Conservation (phyloP, 106 monocot species). For the Ottelia alismoides region DNA sequence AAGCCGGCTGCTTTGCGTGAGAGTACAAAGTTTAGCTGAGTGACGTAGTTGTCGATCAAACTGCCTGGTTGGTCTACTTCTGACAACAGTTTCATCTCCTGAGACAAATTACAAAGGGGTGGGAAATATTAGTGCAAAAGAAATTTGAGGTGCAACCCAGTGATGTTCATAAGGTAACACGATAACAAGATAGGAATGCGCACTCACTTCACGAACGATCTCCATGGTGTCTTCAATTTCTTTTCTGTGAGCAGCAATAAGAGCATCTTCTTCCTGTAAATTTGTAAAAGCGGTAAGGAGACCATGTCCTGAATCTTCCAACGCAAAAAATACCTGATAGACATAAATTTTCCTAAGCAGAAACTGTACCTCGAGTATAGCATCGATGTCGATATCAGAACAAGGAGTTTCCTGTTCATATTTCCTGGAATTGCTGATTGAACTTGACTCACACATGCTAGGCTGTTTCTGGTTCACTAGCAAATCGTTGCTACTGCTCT, state of each 20-base stretch:
- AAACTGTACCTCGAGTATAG: slow-evolving; percentile 71
- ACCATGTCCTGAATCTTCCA: too few species aligned
- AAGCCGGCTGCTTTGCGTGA: slow-evolving; percentile 78
- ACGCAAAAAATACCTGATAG: too few species aligned
- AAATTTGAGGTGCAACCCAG: too few species aligned
- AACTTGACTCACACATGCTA: slow-evolving; percentile 18
- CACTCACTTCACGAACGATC: slow-evolving; percentile 61
- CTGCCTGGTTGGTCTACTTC: slow-evolving; percentile 86
- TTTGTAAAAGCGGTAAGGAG: too few species aligned
- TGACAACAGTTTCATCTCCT: slow-evolving; percentile 88
- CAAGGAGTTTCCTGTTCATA: slow-evolving; percentile 23
- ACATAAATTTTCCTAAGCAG: too few species aligned
- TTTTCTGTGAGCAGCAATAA: slow-evolving; percentile 76
- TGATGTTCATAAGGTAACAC: too few species aligned
- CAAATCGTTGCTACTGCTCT: slow-evolving; percentile 26
- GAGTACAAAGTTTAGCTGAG: slow-evolving; percentile 54
- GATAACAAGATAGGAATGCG: too few species aligned
- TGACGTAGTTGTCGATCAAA: slow-evolving; percentile 67
- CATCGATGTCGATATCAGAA: slow-evolving; percentile 36
- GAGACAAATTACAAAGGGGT: background rate
- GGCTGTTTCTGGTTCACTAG: slow-evolving; percentile 18
- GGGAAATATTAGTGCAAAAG: too few species aligned
- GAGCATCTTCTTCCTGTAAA: slow-evolving; percentile 56
- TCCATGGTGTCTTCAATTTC: slow-evolving; percentile 91
- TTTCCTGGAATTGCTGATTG: background rate